Evolutionary conservation across 2,329 filamentous ascomycete species (phyloP).

Genomic region (Furcasterigmium sp.): DNA sequence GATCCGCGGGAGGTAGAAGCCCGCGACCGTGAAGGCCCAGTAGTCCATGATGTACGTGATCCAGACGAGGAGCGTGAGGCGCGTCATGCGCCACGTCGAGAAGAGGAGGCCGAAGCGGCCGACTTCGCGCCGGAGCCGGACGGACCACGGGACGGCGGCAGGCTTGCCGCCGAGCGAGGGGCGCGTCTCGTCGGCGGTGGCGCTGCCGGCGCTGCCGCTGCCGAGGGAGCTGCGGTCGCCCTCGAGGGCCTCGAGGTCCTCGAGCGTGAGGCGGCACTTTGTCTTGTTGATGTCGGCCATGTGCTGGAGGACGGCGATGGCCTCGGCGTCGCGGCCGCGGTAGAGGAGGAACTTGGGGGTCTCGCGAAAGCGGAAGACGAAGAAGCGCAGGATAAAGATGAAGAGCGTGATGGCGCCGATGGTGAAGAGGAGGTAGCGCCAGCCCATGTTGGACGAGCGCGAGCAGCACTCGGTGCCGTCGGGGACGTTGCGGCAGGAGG

Average conservation of each 20-base stretch:
- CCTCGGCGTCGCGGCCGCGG: conserved; percentile 45
- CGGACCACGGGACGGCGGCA: no score
- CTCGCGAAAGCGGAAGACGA: conserved; percentile 51
- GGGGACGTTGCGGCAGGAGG: conserved; percentile 33
- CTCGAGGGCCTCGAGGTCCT: conserved; percentile 9
- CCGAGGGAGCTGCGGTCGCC: conserved; percentile 12
- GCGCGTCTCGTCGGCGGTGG: conserved; percentile 9
- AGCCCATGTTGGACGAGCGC: conserved; percentile 47
- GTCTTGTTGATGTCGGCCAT: conserved; percentile 45
- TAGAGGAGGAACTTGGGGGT: conserved; percentile 54
- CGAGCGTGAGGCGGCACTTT: conserved; percentile 4
- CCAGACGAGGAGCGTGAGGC: conserved; percentile 28
- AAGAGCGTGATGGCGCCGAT: conserved; percentile 49
- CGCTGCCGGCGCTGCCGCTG: no score
- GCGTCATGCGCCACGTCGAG: conserved; percentile 23
- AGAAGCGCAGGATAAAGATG: conserved; percentile 50
- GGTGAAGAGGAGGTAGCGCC: conserved; percentile 51
- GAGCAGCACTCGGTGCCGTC: conserved; percentile 22
- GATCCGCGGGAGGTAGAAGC: conserved; percentile 40
- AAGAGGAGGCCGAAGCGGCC: conserved; percentile 26
- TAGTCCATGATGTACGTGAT: conserved; percentile 32
- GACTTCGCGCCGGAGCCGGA: conserved; percentile 12
- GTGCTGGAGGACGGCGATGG: conserved; percentile 47
- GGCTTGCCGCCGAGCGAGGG: conserved; percentile 12
- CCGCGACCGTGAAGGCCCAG: conserved; percentile 31